Evolutionary conservation across 345 rosid species (phyloP).

Genomic region (Xanthoceras sorbifolium): DNA sequence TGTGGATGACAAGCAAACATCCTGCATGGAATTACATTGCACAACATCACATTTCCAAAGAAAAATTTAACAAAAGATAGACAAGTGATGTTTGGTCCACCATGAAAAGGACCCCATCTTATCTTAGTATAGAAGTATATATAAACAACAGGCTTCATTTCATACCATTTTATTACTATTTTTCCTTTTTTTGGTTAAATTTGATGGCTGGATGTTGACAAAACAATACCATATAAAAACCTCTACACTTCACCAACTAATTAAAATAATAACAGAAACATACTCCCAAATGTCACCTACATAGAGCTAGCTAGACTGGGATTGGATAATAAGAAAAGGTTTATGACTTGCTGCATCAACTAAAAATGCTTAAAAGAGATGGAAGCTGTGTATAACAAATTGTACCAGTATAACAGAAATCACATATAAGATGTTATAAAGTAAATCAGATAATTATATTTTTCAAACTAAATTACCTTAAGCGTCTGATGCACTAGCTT

Average conservation of each 20-base stretch:
- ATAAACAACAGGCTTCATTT: neutral
- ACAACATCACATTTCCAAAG: slow-evolving; percentile 4
- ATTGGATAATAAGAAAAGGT: slow-evolving; percentile 1
- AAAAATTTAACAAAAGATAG: neutral
- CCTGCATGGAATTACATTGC: slow-evolving; percentile 49
- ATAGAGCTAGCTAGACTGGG: neutral
- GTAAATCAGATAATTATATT: neutral
- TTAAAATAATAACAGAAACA: neutral
- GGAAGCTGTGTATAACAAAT: neutral
- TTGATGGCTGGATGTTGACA: neutral
- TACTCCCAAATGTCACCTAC: neutral
- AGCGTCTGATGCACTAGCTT: slow-evolving; percentile 81
- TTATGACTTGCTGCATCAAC: neutral
- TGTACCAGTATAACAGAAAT: neutral
- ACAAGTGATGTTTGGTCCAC: neutral
- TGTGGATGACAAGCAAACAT: slow-evolving; percentile 79
- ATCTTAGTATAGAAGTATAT: neutral
- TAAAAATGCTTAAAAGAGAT: slow-evolving; percentile 1
- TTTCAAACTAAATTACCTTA: slow-evolving; percentile 43
- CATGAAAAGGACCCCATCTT: neutral
- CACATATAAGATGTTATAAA: neutral
- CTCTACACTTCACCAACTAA: neutral
- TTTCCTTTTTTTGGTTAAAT: neutral
- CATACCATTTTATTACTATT: neutral
- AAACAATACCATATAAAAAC: neutral